A percentile compares a stretch with the other conserved stretches of the same genome.
phyloP scores from a whole-genome alignment of 2,329 filamentous ascomycete species.

The Fusarium buharicum region DNA sequence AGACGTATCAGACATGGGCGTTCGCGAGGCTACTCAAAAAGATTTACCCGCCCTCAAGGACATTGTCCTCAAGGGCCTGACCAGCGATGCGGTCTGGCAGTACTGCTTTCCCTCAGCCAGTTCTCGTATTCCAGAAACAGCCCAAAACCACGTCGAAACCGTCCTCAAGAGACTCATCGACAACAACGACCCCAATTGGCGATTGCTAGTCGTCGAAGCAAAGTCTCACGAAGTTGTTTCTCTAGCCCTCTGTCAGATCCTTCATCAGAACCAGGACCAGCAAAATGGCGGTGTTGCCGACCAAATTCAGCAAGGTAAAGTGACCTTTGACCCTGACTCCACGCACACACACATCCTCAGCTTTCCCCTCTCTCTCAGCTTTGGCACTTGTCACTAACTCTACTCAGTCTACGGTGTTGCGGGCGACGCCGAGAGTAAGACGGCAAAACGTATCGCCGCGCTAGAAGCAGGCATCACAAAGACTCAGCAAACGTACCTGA shows the following conservation, averaged over 20 bases:
- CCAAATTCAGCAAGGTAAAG: slow-evolving; percentile 25
- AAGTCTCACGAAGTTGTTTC: slow-evolving; percentile 33
- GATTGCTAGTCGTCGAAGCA: slow-evolving; percentile 27
- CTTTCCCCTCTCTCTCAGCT: too few species aligned
- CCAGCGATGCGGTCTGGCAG: slow-evolving; percentile 29
- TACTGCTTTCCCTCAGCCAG: slow-evolving; percentile 27
- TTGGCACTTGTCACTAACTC: not conserved
- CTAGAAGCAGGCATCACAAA: slow-evolving; percentile 30
- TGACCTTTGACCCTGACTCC: not conserved
- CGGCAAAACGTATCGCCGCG: slow-evolving; percentile 28
- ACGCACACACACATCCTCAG: too few species aligned
- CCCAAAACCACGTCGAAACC: slow-evolving; percentile 22
- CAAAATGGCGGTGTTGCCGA: slow-evolving; percentile 21
- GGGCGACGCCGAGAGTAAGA: slow-evolving; percentile 17
- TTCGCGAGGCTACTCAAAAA: slow-evolving; percentile 27
- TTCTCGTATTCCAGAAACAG: slow-evolving; percentile 3
- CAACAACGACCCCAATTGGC: slow-evolving; percentile 26
- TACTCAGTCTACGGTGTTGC: slow-evolving; percentile 15
- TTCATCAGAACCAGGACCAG: slow-evolving; percentile 23
- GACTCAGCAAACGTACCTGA: slow-evolving; percentile 36
- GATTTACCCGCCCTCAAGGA: slow-evolving; percentile 34
- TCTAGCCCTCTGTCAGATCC: slow-evolving; percentile 23
- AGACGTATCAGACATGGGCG: slow-evolving; percentile 32
- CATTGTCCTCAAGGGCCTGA: slow-evolving; percentile 30
- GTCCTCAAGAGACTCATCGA: slow-evolving; percentile 23